Conservation (phyloP, 805 yeast genomes). For the Hanseniaspora hatyaiensis region DNA sequence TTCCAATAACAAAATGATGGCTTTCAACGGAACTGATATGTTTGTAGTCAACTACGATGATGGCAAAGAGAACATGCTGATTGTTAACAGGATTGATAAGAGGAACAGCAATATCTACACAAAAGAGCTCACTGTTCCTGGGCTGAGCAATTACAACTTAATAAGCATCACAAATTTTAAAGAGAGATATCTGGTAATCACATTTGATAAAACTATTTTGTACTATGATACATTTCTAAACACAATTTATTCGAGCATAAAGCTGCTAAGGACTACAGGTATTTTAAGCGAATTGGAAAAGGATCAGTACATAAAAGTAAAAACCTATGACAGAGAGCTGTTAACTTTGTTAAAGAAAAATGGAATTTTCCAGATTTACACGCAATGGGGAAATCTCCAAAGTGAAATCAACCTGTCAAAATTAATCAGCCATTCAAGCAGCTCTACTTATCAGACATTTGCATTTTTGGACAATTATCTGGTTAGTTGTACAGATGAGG, state of each 20-base stretch:
- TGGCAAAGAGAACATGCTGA: not conserved
- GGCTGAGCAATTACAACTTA: constrained; percentile 6
- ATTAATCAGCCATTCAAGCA: constrained; percentile 19
- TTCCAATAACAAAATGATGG: constrained; percentile 20
- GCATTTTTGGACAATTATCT: constrained; percentile 19
- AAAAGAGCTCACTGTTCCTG: constrained; percentile 14
- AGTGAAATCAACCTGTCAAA: constrained; percentile 20
- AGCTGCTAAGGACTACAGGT: constrained; percentile 6
- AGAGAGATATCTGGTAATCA: constrained; percentile 19
- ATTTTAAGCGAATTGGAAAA: constrained; percentile 2
- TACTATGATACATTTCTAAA: constrained; percentile 21
- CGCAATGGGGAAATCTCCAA: constrained; percentile 24
- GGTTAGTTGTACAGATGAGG: constrained; percentile 20
- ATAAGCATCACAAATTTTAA: constrained; percentile 17
- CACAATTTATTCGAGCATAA: constrained; percentile 14
- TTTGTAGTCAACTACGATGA: constrained; percentile 18
- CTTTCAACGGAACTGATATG: constrained; percentile 19
- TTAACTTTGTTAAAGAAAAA: constrained; percentile 22
- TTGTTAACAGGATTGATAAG: constrained; percentile 20
- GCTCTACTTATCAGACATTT: constrained; percentile 18
- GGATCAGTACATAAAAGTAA: constrained; percentile 17
- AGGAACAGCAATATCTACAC: constrained; percentile 17
- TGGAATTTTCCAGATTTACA: constrained; percentile 22
- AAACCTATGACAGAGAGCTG: constrained; percentile 19
- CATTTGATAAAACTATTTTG: constrained; percentile 18